Conservation (phyloP, 192 early-diverging fungal genomes). For the Anaeromyces robustus region DNA sequence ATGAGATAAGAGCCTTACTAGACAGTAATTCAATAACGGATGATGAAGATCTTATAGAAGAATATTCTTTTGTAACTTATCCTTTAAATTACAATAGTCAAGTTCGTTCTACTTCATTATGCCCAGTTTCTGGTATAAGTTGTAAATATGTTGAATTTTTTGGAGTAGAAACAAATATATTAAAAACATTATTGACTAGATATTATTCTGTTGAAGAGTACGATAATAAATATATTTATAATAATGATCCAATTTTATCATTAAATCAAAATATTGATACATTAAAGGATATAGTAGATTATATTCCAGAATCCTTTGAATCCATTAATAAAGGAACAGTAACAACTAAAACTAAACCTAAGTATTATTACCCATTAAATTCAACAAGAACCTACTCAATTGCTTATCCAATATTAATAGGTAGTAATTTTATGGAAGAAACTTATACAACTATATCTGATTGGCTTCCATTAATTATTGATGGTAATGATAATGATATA, state of each 20-base stretch:
- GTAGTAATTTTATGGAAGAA: not conserved
- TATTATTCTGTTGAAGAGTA: slow-evolving; percentile 1
- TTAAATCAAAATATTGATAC: not conserved
- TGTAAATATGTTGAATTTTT: not conserved
- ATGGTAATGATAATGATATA: not conserved
- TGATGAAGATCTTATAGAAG: not conserved
- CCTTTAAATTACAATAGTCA: not conserved
- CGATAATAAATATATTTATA: not conserved
- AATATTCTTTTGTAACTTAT: slow-evolving; percentile 9
- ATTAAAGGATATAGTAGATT: not conserved
- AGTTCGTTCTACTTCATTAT: not conserved
- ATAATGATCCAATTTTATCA: not conserved
- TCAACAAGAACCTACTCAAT: not conserved
- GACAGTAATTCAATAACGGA: too few relatives aligned
- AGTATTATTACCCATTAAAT: not conserved
- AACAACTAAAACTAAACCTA: not conserved
- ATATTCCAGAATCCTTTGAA: not conserved
- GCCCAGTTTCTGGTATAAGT: not conserved
- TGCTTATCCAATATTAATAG: not conserved
- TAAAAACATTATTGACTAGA: not conserved
- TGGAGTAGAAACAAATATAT: slow-evolving; percentile 9
- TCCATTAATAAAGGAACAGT: not conserved
- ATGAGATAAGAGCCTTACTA: slow-evolving; percentile 1
- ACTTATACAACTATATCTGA: not conserved
- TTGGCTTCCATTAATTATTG: not conserved